Evolutionary conservation across 2,329 filamentous ascomycete species (phyloP).

Genomic region (Clarireedia monteithiana): DNA sequence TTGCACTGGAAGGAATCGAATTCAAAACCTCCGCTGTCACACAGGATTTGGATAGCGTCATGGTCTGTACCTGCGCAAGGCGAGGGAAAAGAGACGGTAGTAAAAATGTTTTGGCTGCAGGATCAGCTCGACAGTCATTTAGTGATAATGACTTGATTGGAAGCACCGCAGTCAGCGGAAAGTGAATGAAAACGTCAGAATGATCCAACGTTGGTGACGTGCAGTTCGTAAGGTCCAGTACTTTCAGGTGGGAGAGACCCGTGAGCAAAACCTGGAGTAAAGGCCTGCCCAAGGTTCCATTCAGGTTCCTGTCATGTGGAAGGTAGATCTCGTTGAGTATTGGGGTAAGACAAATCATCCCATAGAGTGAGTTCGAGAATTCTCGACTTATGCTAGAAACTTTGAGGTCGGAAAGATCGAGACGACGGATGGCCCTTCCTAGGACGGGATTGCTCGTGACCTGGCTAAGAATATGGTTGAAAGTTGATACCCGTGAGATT

Average conservation of each 20-base stretch:
- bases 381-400: neutral
- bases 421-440: constrained; percentile 63
- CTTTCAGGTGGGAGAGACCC: neutral
- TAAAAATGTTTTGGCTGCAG: neutral
- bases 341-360: constrained; percentile 9
- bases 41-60: constrained; percentile 55
- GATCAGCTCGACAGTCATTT: neutral
- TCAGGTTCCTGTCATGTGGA: constrained; percentile 25
- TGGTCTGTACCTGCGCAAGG: neutral
- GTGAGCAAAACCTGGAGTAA: constrained; percentile 32
- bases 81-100: constrained; percentile 2
- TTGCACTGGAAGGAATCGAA: constrained; percentile 59
- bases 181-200: neutral
- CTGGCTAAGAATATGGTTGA: constrained; percentile 52
- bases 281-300: constrained; percentile 36
- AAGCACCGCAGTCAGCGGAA: neutral
- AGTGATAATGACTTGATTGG: constrained; percentile 5
- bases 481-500: constrained; percentile 71
- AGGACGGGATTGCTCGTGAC: constrained; percentile 56
- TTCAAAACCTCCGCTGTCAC: constrained; percentile 62
- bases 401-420: constrained; percentile 40
- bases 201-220: neutral
- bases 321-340: constrained; percentile 65
- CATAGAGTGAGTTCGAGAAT: constrained; percentile 1
- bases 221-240: constrained; percentile 6